These are phyloP conservation scores for Inga oerstediana DNA, from an alignment of 306 rosid species.

Conservation along the genomic window DNA sequence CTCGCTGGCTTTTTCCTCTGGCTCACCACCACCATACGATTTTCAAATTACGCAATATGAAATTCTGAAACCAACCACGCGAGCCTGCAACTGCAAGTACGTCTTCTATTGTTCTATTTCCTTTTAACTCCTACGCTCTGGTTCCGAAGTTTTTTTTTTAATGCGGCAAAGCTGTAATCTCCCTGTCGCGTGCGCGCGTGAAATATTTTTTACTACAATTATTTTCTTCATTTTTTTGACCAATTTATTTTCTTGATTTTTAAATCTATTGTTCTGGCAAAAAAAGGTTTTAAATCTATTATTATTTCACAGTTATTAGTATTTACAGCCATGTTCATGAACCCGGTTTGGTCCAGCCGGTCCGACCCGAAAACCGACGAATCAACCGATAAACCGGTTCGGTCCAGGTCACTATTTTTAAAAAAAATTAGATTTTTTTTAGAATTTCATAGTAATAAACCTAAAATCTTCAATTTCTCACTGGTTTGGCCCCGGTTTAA, in stretches of 20 bases:
- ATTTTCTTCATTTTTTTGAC: no score
- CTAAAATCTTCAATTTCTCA: no score
- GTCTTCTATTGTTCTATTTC: not conserved
- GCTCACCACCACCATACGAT: conserved; percentile 20
- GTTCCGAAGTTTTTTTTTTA: not conserved
- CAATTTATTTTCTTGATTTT: no score
- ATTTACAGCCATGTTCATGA: not conserved
- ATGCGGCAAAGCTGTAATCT: conserved; percentile 17
- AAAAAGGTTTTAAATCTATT: no score
- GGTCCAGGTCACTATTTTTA: no score
- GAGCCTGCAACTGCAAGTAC: conserved; percentile 3
- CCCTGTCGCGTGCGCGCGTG: not conserved
- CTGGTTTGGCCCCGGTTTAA: no score
- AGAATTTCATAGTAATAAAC: no score
- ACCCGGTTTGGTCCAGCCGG: no score
- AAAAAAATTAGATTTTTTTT: no score
- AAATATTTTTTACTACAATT: not conserved
- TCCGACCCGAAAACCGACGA: no score
- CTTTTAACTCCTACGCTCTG: not conserved
- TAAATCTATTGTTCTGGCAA: no score
- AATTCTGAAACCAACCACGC: not conserved
- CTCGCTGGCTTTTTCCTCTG: not conserved
- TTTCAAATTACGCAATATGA: not conserved
- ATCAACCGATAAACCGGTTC: no score
- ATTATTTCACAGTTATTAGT: not conserved